phyloP scores from a whole-genome alignment of 75 land plant genomes.

The Ceratopteris richardii region DNA sequence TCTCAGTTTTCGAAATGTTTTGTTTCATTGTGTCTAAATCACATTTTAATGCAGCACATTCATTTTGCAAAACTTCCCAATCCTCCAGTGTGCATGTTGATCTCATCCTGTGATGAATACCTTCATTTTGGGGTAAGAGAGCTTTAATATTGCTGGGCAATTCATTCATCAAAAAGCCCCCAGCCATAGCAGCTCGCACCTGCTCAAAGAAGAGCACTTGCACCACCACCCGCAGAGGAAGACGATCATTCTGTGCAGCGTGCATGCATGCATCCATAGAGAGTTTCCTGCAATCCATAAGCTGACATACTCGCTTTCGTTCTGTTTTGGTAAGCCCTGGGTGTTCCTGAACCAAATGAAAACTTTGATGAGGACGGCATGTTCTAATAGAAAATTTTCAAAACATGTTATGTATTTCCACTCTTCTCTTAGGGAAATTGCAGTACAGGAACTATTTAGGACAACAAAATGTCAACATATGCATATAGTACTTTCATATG shows the following conservation, averaged over 20 bases:
- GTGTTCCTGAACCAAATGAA: conserved; percentile 71
- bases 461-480: no score
- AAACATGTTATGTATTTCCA: no score
- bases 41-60: conserved; percentile 31
- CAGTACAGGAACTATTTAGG: no score
- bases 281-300: conserved; percentile 66
- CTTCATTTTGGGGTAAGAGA: conserved; percentile 28
- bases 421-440: no score
- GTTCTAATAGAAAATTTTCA: conserved; percentile 53
- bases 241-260: conserved; percentile 68
- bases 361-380: conserved; percentile 62
- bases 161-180: conserved; percentile 36
- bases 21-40: conserved; percentile 43
- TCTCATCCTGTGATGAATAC: conserved; percentile 30
- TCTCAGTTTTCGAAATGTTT: conserved; percentile 63
- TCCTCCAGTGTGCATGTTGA: conserved; percentile 36
- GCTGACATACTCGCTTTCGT: conserved; percentile 45
- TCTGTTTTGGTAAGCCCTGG: conserved; percentile 49
- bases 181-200: conserved; percentile 35
- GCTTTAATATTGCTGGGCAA: conserved; percentile 62
- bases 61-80: conserved; percentile 58
- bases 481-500: no score
- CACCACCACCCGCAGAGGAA: conserved; percentile 55
- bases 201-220: conserved; percentile 92
- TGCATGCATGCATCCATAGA: conserved; percentile 69